phyloP scores from a whole-genome alignment of 139 green algal species.

The Pleodorina starrii region DNA sequence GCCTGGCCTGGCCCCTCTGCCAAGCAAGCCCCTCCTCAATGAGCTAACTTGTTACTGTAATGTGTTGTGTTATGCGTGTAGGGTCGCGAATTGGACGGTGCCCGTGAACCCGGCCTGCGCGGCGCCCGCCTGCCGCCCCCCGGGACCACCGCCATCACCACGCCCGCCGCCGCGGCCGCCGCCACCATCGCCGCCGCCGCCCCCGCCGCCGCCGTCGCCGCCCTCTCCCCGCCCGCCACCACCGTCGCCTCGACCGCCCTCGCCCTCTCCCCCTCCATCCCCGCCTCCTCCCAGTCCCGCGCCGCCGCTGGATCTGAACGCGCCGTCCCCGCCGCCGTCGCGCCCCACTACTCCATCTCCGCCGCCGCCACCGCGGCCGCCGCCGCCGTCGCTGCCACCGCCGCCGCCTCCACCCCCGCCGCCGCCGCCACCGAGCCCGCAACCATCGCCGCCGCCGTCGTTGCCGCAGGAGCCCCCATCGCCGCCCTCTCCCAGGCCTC shows the following conservation, averaged over 20 bases:
- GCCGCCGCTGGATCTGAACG: background rate
- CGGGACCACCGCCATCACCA: background rate
- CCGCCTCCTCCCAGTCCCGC: background rate
- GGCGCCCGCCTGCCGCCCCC: slow-evolving; percentile 3
- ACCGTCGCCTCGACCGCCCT: background rate
- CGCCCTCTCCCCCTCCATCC: background rate
- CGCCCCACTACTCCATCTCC: background rate
- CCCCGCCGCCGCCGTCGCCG: background rate
- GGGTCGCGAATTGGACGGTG: slow-evolving; percentile 8
- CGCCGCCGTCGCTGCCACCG: background rate
- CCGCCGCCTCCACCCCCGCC: background rate
- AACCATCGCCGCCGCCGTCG: background rate
- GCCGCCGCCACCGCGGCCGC: background rate
- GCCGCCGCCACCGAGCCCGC: background rate
- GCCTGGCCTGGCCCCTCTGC: too few species aligned
- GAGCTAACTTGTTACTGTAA: too few species aligned
- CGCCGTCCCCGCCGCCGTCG: background rate
- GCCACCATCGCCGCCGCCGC: background rate
- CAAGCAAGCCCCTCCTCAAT: too few species aligned
- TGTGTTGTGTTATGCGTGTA: too few species aligned
- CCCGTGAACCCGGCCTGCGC: slow-evolving; percentile 17
- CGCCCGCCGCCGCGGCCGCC: background rate
- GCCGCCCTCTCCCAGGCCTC: background rate
- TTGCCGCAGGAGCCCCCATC: background rate
- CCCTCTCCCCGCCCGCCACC: background rate